A percentile compares a stretch with the other conserved stretches of the same genome.
phyloP scores from a whole-genome alignment of 805 yeast species.

The Saturnispora dispora region DNA sequence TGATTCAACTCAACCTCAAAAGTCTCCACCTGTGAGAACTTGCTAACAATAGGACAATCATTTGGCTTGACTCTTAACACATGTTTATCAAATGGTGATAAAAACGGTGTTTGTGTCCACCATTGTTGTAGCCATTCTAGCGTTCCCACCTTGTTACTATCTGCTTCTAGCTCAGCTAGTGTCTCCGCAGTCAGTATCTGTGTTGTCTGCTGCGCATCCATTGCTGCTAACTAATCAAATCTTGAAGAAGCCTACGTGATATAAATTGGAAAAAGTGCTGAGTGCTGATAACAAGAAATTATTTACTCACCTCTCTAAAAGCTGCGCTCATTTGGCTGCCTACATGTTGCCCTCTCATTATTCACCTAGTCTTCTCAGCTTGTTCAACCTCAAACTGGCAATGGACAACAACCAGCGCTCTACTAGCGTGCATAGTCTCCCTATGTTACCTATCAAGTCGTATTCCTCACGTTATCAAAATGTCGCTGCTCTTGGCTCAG shows the following conservation, averaged over 20 bases:
- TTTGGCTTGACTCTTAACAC: conserved; percentile 39
- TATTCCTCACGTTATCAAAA: conserved; percentile 37
- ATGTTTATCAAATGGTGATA: conserved; percentile 31
- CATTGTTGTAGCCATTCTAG: not conserved
- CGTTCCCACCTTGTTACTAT: conserved; percentile 8
- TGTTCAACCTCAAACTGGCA: not conserved
- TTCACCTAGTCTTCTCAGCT: not conserved
- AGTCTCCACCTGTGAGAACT: conserved; percentile 34
- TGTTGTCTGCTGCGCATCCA: not conserved
- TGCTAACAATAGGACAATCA: conserved; percentile 46
- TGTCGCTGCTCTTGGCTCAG: conserved; percentile 54
- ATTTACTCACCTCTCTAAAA: not conserved
- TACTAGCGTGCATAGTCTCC: not conserved
- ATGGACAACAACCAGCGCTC: not conserved
- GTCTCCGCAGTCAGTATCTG: not conserved
- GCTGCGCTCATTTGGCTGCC: conserved; percentile 1
- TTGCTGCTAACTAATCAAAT: not conserved
- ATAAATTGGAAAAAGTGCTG: not conserved
- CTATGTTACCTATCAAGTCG: conserved; percentile 31
- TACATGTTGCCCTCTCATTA: not conserved
- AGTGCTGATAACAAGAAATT: not conserved
- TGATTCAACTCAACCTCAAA: conserved; percentile 26
- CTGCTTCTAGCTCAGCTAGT: conserved; percentile 3
- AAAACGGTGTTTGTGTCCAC: not conserved
- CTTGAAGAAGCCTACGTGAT: not conserved